These are phyloP conservation scores for Starmerella ratchasimensis DNA, from an alignment of 805 yeast species.

Conservation along the genomic window DNA sequence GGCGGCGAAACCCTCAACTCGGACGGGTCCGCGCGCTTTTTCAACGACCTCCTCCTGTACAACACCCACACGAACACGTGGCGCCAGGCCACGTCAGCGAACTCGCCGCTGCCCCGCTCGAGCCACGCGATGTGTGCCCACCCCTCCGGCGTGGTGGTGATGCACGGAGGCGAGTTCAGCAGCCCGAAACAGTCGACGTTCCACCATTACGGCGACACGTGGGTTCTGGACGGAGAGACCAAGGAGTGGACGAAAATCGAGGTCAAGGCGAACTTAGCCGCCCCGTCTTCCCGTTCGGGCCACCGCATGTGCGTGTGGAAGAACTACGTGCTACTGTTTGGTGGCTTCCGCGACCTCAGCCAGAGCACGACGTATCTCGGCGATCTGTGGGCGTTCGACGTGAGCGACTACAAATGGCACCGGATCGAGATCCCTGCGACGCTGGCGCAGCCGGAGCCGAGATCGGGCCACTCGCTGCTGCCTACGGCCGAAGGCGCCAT, in stretches of 20 bases:
- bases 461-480: conserved; percentile 84
- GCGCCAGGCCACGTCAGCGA: conserved; percentile 67
- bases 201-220: conserved; percentile 91
- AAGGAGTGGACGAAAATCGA: conserved; percentile 90
- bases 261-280: conserved; percentile 32
- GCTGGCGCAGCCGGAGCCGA: conserved; percentile 71
- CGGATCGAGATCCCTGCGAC: conserved; percentile 77
- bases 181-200: conserved; percentile 92
- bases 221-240: conserved; percentile 73
- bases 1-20: conserved; percentile 65
- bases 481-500: conserved; percentile 70
- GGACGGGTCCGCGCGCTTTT: conserved; percentile 45
- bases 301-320: conserved; percentile 87
- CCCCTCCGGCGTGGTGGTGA: conserved; percentile 69
- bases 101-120: conserved; percentile 82
- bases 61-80: conserved; percentile 66
- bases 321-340: conserved; percentile 69
- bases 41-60: conserved; percentile 67
- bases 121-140: conserved; percentile 90
- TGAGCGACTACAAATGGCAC: conserved; percentile 78
- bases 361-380: conserved; percentile 65
- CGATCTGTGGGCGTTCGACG: conserved; percentile 88
- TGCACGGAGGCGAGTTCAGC: conserved; percentile 95
- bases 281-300: conserved; percentile 80
- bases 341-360: conserved; percentile 89